phyloP scores from a whole-genome alignment of 2,329 filamentous ascomycete species.

The Paecilomyces sp. region DNA sequence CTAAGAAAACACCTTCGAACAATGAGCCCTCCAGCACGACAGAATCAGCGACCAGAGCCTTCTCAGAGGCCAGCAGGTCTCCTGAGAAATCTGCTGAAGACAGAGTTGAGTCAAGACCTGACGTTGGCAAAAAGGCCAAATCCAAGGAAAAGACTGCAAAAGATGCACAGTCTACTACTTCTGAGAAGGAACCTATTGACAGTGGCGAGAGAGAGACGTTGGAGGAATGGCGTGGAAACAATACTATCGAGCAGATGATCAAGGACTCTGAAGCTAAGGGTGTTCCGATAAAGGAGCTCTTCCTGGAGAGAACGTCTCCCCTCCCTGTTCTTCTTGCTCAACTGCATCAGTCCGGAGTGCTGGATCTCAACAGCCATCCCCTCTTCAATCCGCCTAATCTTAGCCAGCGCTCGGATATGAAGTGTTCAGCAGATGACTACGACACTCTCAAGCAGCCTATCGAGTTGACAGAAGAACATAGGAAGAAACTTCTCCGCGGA shows the following conservation, averaged over 20 bases:
- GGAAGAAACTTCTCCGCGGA: constrained; percentile 33
- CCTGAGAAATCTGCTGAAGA: constrained; percentile 7
- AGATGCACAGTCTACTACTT: constrained; percentile 12
- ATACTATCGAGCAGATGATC: constrained; percentile 32
- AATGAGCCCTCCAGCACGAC: constrained; percentile 10
- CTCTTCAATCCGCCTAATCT: constrained; percentile 36
- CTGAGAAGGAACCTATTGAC: constrained; percentile 11
- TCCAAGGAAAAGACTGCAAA: constrained; percentile 15
- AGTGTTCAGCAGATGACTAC: constrained; percentile 32
- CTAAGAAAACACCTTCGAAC: constrained; percentile 36
- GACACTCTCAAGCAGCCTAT: constrained; percentile 31
- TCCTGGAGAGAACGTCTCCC: constrained; percentile 31
- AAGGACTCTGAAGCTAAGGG: constrained; percentile 30
- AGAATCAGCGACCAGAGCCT: constrained; percentile 3
- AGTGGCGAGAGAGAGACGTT: constrained; percentile 9
- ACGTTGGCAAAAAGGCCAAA: constrained; percentile 17
- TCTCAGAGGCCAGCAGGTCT: constrained; percentile 11
- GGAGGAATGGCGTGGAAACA: constrained; percentile 31
- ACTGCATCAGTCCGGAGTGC: constrained; percentile 28
- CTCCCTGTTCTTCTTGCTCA: constrained; percentile 31
- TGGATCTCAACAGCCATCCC: constrained; percentile 31
- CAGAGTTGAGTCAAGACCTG: constrained; percentile 16
- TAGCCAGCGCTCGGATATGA: constrained; percentile 36
- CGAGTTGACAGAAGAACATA: constrained; percentile 36
- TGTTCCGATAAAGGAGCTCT: constrained; percentile 31